Percentiles rank a stretch among this genome's conserved stretches.
Evolutionary conservation across 2,329 filamentous ascomycete genomes (phyloP).

Genomic region (Fusarium piperis): DNA sequence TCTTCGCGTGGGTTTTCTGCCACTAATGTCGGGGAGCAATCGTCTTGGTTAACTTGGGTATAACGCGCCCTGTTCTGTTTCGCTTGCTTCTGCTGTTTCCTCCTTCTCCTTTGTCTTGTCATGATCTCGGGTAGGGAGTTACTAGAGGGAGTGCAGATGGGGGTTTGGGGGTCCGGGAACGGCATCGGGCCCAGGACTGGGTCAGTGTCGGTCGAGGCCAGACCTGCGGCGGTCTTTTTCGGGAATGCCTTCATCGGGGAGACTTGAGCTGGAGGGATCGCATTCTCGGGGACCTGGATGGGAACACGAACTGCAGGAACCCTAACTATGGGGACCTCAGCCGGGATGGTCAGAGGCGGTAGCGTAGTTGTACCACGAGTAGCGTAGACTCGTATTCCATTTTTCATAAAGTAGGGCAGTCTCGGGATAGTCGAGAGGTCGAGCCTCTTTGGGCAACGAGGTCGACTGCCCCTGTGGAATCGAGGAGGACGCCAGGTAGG

Average conservation of each 20-base stretch:
- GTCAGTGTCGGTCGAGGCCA: background rate
- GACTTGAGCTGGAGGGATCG: background rate
- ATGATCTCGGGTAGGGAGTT: background rate
- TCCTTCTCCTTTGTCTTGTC: background rate
- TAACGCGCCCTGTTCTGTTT: background rate
- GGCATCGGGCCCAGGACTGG: background rate
- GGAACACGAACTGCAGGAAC: background rate
- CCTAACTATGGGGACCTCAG: background rate
- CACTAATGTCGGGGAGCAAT: too few species aligned
- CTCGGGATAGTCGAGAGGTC: background rate
- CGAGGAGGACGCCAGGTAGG: background rate
- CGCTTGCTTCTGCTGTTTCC: background rate
- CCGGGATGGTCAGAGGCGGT: background rate
- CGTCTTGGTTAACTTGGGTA: background rate
- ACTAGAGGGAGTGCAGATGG: background rate
- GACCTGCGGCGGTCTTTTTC: background rate
- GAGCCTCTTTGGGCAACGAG: background rate
- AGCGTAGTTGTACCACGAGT: background rate
- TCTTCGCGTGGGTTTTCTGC: background rate
- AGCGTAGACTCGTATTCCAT: background rate
- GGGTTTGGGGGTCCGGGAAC: background rate
- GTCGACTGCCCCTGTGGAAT: constrained; percentile 10
- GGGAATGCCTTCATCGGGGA: background rate
- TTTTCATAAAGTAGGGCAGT: background rate
- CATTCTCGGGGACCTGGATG: background rate